Evolutionary conservation across 495 filamentous ascomycete genomes (phyloP), one percentile per base, ranked within the genome.

Genomic region (Lasiosphaeris hirsuta): DNA sequence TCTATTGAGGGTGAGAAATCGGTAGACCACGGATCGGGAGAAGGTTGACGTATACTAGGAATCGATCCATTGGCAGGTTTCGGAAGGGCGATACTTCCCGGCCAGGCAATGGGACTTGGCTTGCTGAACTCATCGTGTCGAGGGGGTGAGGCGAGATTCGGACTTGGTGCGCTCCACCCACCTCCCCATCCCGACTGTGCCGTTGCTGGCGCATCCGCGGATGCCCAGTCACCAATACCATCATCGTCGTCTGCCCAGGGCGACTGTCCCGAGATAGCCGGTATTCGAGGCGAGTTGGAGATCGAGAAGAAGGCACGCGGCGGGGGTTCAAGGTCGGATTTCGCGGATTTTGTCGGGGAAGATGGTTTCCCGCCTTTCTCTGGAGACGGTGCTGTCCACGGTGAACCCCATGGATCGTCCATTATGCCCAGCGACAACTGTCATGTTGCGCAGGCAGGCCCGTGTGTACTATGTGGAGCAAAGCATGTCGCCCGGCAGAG

Each of bases 351-450:
- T 30, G 64, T 49, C 7, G 67, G 70, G n/a, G 69, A 71, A 7
- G 69, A 57, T 10, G 57, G 59, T 5, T 60, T 67, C 19, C 50
- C 54, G 45, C 71, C 64, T 63, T 69, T 58, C 63, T 67, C 61
- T 33, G 57, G 34, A 35, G 76, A 70, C 60, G 71, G 56, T 45
- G 69, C 62, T 50, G 73, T 70, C 76, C 76, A 79, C 66, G 76
- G 76, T 60, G 75, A 78, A 67, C 78, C 75, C 79, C 79, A 82
- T 63, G 79, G 78, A 78, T 81, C 78, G 70, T 82, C 79, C 79
- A 82, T 82, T 53, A 59, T 73, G 68, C 56, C 30, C 45, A 40
- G 50, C 49, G 56, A 50, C 57, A 58, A 58, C 56, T 62, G 36
- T 70, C 68, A 70, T 70, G 62, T 56, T 67, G 63, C 47, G 59